phyloP scores from a whole-genome alignment of 176 grass and related monocot genomes.

The Zea luxurians region DNA sequence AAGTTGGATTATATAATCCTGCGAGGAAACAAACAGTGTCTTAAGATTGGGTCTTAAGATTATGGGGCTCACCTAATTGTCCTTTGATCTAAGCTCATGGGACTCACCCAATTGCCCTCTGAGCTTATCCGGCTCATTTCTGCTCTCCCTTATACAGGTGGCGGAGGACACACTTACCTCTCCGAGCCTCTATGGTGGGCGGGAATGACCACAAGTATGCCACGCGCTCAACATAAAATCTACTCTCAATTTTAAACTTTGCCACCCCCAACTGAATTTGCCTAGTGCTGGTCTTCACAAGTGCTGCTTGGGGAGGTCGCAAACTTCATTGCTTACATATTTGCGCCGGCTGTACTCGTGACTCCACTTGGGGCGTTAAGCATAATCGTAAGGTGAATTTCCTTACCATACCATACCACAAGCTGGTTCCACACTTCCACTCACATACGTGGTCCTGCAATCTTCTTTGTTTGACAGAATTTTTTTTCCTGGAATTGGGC shows the following conservation, averaged over 20 bases:
- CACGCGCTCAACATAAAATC: background rate
- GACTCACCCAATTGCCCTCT: conserved; percentile 7
- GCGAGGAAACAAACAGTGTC: too few species aligned
- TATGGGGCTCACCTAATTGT: too few species aligned
- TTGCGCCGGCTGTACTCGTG: conserved; percentile 86
- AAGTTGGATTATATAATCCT: too few species aligned
- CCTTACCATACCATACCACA: background rate
- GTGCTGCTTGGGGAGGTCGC: conserved; percentile 86
- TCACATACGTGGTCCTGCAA: background rate
- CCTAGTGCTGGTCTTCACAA: conserved; percentile 44
- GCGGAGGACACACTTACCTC: conserved; percentile 85
- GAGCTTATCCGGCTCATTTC: background rate
- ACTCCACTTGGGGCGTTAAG: conserved; percentile 94
- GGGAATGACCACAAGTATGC: conserved; percentile 91
- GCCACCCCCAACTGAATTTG: conserved; percentile 20
- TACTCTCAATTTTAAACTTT: background rate
- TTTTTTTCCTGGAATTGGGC: conserved; percentile 5
- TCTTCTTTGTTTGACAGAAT: background rate
- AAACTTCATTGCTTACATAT: conserved; percentile 88
- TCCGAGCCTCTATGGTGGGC: conserved; percentile 90
- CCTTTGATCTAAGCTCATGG: background rate
- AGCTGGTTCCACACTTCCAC: background rate
- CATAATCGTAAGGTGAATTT: conserved; percentile 83
- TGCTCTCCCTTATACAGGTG: conserved; percentile 44
- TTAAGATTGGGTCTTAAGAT: too few species aligned